A percentile compares a stretch with the other conserved stretches of the same genome.
Evolutionary conservation across 352 stramenopile genomes (phyloP).

Genomic region (Globisporangium apiculatum): DNA sequence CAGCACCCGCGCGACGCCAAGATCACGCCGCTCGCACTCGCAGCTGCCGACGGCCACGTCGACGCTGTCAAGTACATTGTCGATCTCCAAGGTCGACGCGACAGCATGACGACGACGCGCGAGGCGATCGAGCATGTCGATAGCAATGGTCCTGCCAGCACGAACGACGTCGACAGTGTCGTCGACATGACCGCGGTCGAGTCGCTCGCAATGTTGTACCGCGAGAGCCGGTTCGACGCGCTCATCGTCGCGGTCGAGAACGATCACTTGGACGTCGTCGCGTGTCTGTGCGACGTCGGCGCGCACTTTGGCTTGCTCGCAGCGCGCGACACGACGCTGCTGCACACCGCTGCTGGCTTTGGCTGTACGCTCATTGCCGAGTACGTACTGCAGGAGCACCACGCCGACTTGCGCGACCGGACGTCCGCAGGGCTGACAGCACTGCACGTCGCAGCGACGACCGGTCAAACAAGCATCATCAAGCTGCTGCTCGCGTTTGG

Average conservation of each 20-base stretch:
- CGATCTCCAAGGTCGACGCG: conserved; percentile 8
- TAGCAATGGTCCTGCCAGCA: not conserved
- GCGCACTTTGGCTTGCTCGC: conserved; percentile 10
- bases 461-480: conserved; percentile 23
- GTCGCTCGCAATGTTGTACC: not conserved
- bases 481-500: conserved; percentile 20
- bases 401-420: conserved; percentile 4
- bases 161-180: not conserved
- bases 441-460: conserved; percentile 21
- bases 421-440: conserved; percentile 14
- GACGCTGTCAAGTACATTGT: conserved; percentile 11
- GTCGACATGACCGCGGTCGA: not conserved
- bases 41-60: conserved; percentile 3
- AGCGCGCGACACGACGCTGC: conserved; percentile 8
- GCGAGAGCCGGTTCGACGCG: conserved; percentile 6
- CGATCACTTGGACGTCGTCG: conserved; percentile 13
- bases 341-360: conserved; percentile 12
- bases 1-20: conserved; percentile 8
- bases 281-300: conserved; percentile 14
- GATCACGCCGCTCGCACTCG: conserved; percentile 10
- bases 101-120: not conserved
- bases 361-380: conserved; percentile 11
- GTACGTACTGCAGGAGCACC: conserved; percentile 12
- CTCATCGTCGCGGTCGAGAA: conserved; percentile 12
- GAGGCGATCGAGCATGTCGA: not conserved